A percentile compares a stretch with the other conserved stretches of the same genome.
phyloP scores from a whole-genome alignment of 2,329 filamentous ascomycete genomes.

The Trichoderma aggressivum region DNA sequence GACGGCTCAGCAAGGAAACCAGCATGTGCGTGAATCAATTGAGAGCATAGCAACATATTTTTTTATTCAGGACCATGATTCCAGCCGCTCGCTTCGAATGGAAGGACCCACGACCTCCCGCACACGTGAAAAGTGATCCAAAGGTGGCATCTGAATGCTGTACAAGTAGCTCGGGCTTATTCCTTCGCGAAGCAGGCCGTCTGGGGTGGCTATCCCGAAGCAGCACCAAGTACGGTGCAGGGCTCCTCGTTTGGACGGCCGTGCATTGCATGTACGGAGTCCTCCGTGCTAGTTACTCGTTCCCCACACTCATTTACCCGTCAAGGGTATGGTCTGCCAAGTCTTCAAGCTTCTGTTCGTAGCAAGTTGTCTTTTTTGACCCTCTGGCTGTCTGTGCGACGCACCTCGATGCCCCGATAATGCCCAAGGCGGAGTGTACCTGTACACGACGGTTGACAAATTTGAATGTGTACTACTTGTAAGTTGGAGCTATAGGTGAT shows the following conservation, averaged over 20 bases:
- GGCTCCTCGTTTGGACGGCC: conserved; percentile 13
- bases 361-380: not conserved
- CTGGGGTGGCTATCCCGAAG: conserved; percentile 10
- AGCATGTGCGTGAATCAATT: not conserved
- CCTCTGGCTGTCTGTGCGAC: not conserved
- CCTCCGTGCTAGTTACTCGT: not conserved
- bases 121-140: conserved; percentile 5
- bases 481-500: not conserved
- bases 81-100: conserved; percentile 1
- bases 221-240: conserved; percentile 10
- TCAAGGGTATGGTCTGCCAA: not conserved
- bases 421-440: not conserved
- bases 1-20: conserved; percentile 9
- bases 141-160: not conserved
- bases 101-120: conserved; percentile 1
- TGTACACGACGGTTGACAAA: not conserved
- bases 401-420: not conserved
- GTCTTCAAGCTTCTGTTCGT: not conserved
- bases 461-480: not conserved
- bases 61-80: not conserved
- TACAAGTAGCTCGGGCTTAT: conserved; percentile 6
- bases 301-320: conserved; percentile 14
- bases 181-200: conserved; percentile 8
- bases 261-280: conserved; percentile 15
- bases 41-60: not conserved